A percentile compares a stretch with the other conserved stretches of the same genome.
Conservation (phyloP, 768 basidiomycete genomes). For the Auriscalpium orientale region DNA sequence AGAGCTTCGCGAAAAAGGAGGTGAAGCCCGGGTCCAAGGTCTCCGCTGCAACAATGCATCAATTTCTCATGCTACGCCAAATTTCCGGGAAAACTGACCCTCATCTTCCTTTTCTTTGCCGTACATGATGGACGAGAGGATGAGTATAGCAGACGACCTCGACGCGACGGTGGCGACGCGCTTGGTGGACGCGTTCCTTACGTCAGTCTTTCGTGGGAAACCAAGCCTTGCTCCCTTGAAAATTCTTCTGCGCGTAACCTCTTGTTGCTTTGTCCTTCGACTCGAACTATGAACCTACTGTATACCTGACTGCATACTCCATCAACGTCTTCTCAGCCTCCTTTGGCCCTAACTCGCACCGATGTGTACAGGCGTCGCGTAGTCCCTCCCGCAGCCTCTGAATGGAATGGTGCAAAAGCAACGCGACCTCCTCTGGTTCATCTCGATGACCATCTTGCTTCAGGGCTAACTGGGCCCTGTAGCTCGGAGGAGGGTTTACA, state of each 20-base stretch:
- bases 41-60: not conserved
- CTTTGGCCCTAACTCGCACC: not conserved
- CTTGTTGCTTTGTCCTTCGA: no score
- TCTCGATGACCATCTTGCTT: no score
- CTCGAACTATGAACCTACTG: conserved; percentile 5
- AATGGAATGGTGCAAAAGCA: conserved; percentile 27
- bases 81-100: conserved; percentile 3
- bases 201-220: no score
- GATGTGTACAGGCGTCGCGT: conserved; percentile 30
- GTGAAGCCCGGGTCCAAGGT: conserved; percentile 49
- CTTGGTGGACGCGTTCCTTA: no score
- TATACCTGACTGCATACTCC: not conserved
- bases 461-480: no score
- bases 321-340: not conserved
- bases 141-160: no score
- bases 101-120: conserved; percentile 54
- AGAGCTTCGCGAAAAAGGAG: conserved; percentile 55
- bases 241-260: conserved; percentile 13
- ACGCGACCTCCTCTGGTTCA: not conserved
- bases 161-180: no score
- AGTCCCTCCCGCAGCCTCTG: conserved; percentile 26
- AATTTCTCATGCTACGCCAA: no score
- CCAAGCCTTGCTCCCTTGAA: not conserved
- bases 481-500: no score
- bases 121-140: conserved; percentile 38